Evolutionary conservation across 2,329 filamentous ascomycete genomes (phyloP).

Genomic region (Aspergillus costaricaensis): DNA sequence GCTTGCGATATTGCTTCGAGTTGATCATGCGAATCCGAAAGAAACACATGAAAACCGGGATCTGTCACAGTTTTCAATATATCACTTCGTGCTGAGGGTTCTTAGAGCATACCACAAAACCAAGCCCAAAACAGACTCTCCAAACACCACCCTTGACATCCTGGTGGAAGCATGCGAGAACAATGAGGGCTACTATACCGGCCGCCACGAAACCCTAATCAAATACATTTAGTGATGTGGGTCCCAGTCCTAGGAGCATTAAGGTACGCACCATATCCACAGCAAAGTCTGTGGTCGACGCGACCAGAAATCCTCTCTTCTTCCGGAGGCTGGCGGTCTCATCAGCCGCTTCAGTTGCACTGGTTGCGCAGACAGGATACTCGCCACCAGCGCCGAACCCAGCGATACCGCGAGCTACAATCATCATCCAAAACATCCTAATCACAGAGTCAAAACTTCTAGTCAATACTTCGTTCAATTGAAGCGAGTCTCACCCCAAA

Average conservation of each 20-base stretch:
- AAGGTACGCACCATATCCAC: constrained; percentile 23
- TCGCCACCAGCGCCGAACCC: constrained; percentile 46
- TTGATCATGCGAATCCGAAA: constrained; percentile 57
- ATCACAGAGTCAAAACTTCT: background rate
- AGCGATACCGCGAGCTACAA: constrained; percentile 34
- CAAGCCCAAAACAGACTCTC: constrained; percentile 54
- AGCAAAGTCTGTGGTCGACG: constrained; percentile 28
- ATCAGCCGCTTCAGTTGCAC: constrained; percentile 30
- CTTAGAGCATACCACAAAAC: constrained; percentile 38
- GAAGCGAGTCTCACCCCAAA: constrained; percentile 28
- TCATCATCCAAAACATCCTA: constrained; percentile 55
- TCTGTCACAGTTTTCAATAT: constrained; percentile 20
- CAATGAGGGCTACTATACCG: constrained; percentile 28
- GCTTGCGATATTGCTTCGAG: constrained; percentile 53
- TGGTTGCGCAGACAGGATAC: constrained; percentile 34
- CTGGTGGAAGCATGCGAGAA: constrained; percentile 27
- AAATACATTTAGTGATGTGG: background rate
- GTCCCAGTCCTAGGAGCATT: background rate
- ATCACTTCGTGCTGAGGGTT: background rate
- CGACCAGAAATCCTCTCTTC: constrained; percentile 29
- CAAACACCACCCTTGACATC: constrained; percentile 42
- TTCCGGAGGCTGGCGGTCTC: constrained; percentile 25
- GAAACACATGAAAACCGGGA: constrained; percentile 54
- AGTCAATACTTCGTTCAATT: background rate
- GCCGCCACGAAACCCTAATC: constrained; percentile 24